A percentile compares a stretch with the other conserved stretches of the same genome.
These are phyloP conservation scores for Rubia balearica DNA, from an alignment of 305 asterid genomes.

Conservation along the genomic window DNA sequence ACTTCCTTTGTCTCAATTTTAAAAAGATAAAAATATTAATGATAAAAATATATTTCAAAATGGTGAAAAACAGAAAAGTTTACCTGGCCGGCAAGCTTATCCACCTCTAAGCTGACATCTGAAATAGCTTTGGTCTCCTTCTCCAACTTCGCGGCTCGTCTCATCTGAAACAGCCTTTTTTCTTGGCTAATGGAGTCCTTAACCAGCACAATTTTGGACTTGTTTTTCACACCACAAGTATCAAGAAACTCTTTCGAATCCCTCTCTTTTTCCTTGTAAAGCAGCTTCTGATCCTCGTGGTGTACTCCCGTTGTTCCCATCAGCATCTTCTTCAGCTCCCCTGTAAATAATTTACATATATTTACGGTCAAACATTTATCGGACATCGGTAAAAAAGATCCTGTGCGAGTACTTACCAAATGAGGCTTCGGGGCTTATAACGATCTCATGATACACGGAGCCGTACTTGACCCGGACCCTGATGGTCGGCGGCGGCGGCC, in stretches of 20 bases:
- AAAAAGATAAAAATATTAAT: neutral
- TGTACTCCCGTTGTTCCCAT: conserved; percentile 79
- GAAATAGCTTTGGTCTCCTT: conserved; percentile 58
- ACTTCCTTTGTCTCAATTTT: no score
- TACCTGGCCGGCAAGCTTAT: conserved; percentile 68
- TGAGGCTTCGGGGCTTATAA: conserved; percentile 66
- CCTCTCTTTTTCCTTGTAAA: conserved; percentile 79
- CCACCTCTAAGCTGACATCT: conserved; percentile 71
- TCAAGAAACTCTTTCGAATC: conserved; percentile 76
- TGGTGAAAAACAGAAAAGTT: neutral
- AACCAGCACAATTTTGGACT: conserved; percentile 64
- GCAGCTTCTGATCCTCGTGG: conserved; percentile 84
- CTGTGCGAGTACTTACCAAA: conserved; percentile 39
- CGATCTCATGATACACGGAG: conserved; percentile 58
- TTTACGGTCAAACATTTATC: no score
- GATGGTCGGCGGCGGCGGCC: conserved; percentile 57
- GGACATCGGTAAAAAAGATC: no score
- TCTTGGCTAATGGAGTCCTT: conserved; percentile 86
- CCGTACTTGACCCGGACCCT: conserved; percentile 81
- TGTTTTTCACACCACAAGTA: conserved; percentile 64
- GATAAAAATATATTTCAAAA: no score
- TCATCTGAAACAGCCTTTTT: conserved; percentile 62
- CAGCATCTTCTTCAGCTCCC: conserved; percentile 89
- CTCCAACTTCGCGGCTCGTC: conserved; percentile 57
- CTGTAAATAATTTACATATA: conserved; percentile 18